These are phyloP conservation scores for Ophiocordyceps unilateralis DNA, from an alignment of 2,329 filamentous ascomycete genomes.

Conservation along the genomic window DNA sequence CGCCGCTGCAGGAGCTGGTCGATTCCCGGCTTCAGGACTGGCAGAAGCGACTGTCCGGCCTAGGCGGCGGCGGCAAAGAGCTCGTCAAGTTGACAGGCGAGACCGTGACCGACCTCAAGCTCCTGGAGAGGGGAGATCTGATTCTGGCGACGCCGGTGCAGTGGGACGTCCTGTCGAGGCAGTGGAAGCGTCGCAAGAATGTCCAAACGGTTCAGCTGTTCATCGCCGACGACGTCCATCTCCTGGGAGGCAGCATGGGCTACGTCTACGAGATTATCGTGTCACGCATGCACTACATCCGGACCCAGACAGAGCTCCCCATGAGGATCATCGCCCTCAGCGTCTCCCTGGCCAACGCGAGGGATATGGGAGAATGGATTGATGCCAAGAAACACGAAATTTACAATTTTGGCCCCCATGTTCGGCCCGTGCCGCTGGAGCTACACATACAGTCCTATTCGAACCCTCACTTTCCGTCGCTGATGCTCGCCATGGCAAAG, in stretches of 20 bases:
- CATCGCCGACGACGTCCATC: slow-evolving; percentile 88
- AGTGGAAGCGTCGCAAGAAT: slow-evolving; percentile 95
- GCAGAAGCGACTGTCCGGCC: slow-evolving; percentile 54
- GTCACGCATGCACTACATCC: slow-evolving; percentile 95
- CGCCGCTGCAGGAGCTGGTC: slow-evolving; percentile 85
- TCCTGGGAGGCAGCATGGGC: slow-evolving; percentile 72
- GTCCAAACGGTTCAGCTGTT: slow-evolving; percentile 80
- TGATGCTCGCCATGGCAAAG: slow-evolving; percentile 98
- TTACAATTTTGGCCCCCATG: slow-evolving; percentile 93
- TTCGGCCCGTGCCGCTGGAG: slow-evolving; percentile 76
- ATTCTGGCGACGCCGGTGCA: slow-evolving; percentile 84
- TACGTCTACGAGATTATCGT: slow-evolving; percentile 93
- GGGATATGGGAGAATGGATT: slow-evolving; percentile 94
- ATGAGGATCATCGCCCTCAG: slow-evolving; percentile 80
- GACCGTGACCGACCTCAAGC: slow-evolving; percentile 74
- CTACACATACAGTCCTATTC: slow-evolving; percentile 90
- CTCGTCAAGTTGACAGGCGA: slow-evolving; percentile 91
- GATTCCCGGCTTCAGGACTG: slow-evolving; percentile 71
- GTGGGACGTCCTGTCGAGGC: slow-evolving; percentile 89
- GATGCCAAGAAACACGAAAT: slow-evolving; percentile 96
- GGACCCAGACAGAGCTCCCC: slow-evolving; percentile 67
- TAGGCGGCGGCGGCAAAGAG: slow-evolving; percentile 70
- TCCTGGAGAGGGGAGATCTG: slow-evolving; percentile 74
- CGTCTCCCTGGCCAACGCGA: slow-evolving; percentile 81
- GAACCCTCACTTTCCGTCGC: slow-evolving; percentile 89